Base-by-base conservation (phyloP, 352 stramenopile genomes). In the Thraustotheca clavata region DNA sequence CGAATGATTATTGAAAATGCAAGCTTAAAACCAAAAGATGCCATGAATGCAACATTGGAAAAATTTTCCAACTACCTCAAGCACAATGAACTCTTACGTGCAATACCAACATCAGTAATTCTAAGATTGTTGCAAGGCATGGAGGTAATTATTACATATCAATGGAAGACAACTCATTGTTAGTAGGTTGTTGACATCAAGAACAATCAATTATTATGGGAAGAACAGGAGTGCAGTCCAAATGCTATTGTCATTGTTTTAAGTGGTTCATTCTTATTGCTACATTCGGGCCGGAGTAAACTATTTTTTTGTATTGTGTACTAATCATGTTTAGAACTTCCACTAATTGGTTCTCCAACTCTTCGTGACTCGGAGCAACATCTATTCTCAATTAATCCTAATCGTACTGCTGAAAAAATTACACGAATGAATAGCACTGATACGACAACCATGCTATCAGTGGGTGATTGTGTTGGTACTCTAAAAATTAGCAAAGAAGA, bases 171-270 rank as follows among this genome's bases (percentile, higher is more conserved):
- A 43, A 20, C 20, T 43, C 16, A 43, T 18, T 16, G 16, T 20
- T 16, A 20, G 16, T 43, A 43, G 43, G 34, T 65, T 33, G 57
- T 65, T 11, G 57, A 65, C 9, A n/a, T 65, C 22, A 40, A 27
- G 20, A 27, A 54, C 57, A 65, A 65, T 12, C 57, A 48, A 5
- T 33, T 65, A 11, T 22, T 65, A 7, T 65, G 57, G 57, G 57
- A 65, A 3, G 35, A 40, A 54, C 35, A 43, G 41, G 57, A 65
- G 26, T 33, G 8, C 27, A 26, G 46, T 2, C 11, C 18, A 29
- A 5, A 65, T 22, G 57, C 9, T 2, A 33, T 65, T 20, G 8
- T 65, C 11, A 20, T 65, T 8, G 57, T 65, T 5, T 33, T 65
- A 11, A 18, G 41, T 4, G 57, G 57, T 11, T 40, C 57, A 16